A percentile compares a stretch with the other conserved stretches of the same genome.
Evolutionary conservation across 2,329 filamentous ascomycete genomes (phyloP).

Genomic region (Cladosporium sp.): DNA sequence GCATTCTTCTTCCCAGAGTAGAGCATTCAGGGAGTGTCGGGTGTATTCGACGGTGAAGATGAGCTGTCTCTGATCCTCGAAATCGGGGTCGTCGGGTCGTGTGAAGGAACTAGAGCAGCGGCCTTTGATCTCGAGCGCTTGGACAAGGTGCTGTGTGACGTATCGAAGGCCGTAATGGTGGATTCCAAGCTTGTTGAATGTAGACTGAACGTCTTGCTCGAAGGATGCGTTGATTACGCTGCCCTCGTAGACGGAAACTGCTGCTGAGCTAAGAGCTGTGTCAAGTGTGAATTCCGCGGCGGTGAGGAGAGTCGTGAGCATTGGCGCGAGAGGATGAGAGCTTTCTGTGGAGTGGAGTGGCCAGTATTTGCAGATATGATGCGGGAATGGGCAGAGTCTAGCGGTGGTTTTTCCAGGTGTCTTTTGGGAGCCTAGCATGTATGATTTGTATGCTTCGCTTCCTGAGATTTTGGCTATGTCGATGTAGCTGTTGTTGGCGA

Average conservation of each 20-base stretch:
- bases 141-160: not conserved
- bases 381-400: not conserved
- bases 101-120: not conserved
- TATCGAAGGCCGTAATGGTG: not conserved
- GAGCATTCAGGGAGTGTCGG: not conserved
- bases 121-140: not conserved
- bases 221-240: not conserved
- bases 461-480: slow-evolving; percentile 9
- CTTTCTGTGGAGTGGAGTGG: not conserved
- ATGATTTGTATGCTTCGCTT: not conserved
- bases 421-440: not conserved
- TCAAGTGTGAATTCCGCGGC: not conserved
- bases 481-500: slow-evolving; percentile 6
- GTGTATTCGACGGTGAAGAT: not conserved
- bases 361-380: not conserved
- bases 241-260: not conserved
- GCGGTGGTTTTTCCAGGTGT: too few species aligned
- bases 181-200: not conserved
- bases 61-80: not conserved
- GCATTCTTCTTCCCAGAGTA: not conserved
- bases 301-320: not conserved
- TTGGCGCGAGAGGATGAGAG: not conserved
- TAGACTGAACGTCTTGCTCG: not conserved
- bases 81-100: not conserved
- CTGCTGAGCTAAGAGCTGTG: not conserved